Evolutionary conservation across 2,329 filamentous ascomycete species (phyloP).

Genomic region (Beauveria brongniartii): DNA sequence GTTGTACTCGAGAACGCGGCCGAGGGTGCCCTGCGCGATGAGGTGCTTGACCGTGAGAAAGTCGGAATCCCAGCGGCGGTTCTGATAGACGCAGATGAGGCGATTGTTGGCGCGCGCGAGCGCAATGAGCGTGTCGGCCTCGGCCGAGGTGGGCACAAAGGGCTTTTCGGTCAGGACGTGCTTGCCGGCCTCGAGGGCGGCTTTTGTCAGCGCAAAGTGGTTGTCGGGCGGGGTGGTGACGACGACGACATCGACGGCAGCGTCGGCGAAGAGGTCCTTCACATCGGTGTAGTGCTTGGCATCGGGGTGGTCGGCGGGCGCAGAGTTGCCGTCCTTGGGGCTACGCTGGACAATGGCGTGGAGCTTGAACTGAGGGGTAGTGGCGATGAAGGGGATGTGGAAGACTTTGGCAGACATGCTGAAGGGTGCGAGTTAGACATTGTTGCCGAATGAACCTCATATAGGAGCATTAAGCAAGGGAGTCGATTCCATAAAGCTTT

Average conservation of each 20-base stretch:
- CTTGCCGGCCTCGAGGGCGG: constrained; percentile 61
- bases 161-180: constrained; percentile 79
- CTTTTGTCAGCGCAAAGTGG: constrained; percentile 58
- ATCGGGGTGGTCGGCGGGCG: constrained; percentile 57
- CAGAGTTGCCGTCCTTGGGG: constrained; percentile 56
- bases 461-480: not conserved
- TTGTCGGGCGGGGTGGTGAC: constrained; percentile 64
- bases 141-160: constrained; percentile 62
- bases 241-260: constrained; percentile 59
- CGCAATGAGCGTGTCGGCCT: constrained; percentile 55
- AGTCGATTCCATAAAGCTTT: not conserved
- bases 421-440: not conserved
- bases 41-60: constrained; percentile 62
- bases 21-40: constrained; percentile 50
- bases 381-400: constrained; percentile 51
- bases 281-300: constrained; percentile 56
- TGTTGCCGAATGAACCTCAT: constrained; percentile 12
- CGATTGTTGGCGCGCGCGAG: constrained; percentile 43
- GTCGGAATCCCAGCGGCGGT: constrained; percentile 71
- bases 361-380: constrained; percentile 56
- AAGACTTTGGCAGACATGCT: constrained; percentile 67
- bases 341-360: constrained; percentile 70
- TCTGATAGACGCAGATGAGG: constrained; percentile 63
- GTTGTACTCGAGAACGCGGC: constrained; percentile 69
- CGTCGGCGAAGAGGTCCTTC: constrained; percentile 57